Evolutionary conservation across 176 grass and related monocot genomes (phyloP).

Genomic region (Eremochloa ophiuroides): DNA sequence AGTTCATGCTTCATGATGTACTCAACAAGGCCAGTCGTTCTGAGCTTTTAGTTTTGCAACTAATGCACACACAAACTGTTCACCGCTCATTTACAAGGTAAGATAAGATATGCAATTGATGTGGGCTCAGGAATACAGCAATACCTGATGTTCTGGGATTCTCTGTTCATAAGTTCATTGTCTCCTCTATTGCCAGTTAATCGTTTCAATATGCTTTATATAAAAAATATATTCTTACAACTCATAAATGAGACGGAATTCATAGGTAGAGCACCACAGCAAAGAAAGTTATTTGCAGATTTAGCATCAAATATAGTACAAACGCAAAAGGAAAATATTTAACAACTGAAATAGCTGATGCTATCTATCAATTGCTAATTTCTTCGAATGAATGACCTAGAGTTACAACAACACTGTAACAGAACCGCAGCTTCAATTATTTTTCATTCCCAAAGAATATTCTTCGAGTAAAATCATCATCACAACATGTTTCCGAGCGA

Average conservation of each 20-base stretch:
- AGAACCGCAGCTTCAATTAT: conserved; percentile 10
- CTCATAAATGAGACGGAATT: not conserved
- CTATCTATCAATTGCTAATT: conserved; percentile 12
- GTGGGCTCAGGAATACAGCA: not conserved
- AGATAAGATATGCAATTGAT: not conserved
- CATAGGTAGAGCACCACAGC: not conserved
- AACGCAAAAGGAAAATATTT: not conserved
- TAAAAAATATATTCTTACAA: not conserved
- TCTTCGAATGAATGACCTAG: not conserved
- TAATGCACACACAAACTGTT: not conserved
- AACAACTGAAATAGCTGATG: not conserved
- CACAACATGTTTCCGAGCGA: conserved; percentile 43
- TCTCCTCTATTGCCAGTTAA: not conserved
- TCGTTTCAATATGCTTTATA: not conserved
- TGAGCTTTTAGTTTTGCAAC: no score
- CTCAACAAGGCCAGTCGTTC: no score
- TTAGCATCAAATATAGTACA: not conserved
- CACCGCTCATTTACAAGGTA: no score
- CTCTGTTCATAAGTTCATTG: not conserved
- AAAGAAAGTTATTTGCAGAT: not conserved
- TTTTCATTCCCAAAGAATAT: conserved; percentile 12
- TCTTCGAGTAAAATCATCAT: conserved; percentile 12
- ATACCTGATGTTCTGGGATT: not conserved
- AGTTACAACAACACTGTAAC: conserved; percentile 40
- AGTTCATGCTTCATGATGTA: not conserved